These are phyloP conservation scores for Yamadazyma diospyri DNA, from an alignment of 1,139 yeast genomes.

Conservation along the genomic window DNA sequence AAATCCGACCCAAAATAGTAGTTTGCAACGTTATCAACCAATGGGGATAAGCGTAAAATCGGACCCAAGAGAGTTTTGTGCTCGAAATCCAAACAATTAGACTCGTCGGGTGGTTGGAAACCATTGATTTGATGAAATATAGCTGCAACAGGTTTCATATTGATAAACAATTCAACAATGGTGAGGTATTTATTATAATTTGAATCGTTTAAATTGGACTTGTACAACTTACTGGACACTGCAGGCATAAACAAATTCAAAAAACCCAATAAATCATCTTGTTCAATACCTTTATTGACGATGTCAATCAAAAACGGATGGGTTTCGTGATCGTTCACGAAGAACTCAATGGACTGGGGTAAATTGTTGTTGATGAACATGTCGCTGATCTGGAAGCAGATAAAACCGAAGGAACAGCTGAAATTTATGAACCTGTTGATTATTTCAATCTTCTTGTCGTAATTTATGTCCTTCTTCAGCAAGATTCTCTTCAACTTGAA, in stretches of 20 bases:
- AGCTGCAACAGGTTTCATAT: conserved; percentile 60
- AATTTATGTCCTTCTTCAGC: conserved; percentile 37
- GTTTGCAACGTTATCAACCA: conserved; percentile 43
- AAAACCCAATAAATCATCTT: conserved; percentile 61
- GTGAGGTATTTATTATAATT: conserved; percentile 50
- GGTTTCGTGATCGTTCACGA: conserved; percentile 30
- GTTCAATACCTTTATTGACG: conserved; percentile 57
- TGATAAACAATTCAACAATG: conserved; percentile 57
- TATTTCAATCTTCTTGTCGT: conserved; percentile 34
- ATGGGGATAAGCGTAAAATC: conserved; percentile 70
- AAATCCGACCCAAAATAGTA: conserved; percentile 46
- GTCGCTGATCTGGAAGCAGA: conserved; percentile 67
- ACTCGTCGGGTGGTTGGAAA: conserved; percentile 43
- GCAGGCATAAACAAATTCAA: conserved; percentile 54
- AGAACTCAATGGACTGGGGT: conserved; percentile 22
- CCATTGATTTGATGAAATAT: conserved; percentile 55
- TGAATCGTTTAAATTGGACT: conserved; percentile 40
- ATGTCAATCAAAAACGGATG: conserved; percentile 58
- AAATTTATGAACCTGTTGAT: conserved; percentile 51
- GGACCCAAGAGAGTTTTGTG: conserved; percentile 71
- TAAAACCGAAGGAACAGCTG: conserved; percentile 63
- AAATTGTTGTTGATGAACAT: conserved; percentile 50
- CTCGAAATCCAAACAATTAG: conserved; percentile 53
- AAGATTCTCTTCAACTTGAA: conserved; percentile 37
- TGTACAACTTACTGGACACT: conserved; percentile 29